Evolutionary conservation across 1,284 basidiomycete genomes (phyloP), one percentile per base, ranked within the genome.

Genomic region (Gomphus sp.): DNA sequence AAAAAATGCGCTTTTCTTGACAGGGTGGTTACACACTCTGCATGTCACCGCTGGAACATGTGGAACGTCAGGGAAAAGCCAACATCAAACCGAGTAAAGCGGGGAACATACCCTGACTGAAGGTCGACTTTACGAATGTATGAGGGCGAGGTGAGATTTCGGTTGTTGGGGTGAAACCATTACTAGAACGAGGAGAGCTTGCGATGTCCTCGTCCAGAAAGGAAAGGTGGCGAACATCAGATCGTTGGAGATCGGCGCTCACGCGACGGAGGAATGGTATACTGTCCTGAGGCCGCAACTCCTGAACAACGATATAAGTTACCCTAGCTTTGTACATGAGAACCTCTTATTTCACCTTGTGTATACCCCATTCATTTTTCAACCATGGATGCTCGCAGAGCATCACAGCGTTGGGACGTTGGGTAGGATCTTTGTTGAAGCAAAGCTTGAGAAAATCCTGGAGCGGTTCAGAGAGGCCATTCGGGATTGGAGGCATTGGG

Each of bases 301-400:
- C 85, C 88, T 91, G 64, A 8, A 63, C 60, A 62, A 3, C 16
- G 36, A 51, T 34, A 59, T 50, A 52, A 62, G 55, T 33, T 41
- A 48, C 22, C 16, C 4, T 8, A 50, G 33, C 18, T 7, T 16
- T 16, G 1, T 58, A 9, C 43, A 41, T 34, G 44, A 33, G 36
- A n/a, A 22, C 55, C 9, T 43, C n/a, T 31, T 18, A 1, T 88
- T 88, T 44, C 66, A 90, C 91, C 76, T 91, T 87, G 67, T 87
- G 77, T 28, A 81, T 79, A 34, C 80, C 83, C 80, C 89, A 92
- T 61, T 85, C 87, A 65, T 81, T 81, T 71, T 85, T 87, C 51
- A 98, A 74, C 95, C 95, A 98, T 7, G 83, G 80, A 71, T 97
- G 94, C 67, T 94, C 89, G 69, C 89, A 95, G 3, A 98, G 80